Evolutionary conservation across 441 rosid species (phyloP).

Genomic region (Brassica balearica): DNA sequence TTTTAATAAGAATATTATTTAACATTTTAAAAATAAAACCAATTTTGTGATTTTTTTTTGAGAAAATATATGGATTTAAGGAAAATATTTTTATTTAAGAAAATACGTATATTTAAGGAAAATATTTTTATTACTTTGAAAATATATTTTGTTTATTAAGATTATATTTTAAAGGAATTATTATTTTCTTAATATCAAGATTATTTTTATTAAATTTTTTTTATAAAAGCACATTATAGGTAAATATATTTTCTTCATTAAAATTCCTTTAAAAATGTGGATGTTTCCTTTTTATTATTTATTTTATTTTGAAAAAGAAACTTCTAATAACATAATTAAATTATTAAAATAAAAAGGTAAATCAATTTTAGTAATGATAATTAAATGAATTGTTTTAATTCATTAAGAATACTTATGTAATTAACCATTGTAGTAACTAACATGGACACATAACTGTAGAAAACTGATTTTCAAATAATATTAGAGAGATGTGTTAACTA

Average conservation of each 20-base stretch:
- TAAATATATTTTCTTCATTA: too few relatives aligned
- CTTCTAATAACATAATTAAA: too few relatives aligned
- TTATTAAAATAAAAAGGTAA: neutral
- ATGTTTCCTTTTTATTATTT: too few relatives aligned
- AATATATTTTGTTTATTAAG: too few relatives aligned
- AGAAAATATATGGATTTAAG: neutral
- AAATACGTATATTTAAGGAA: neutral
- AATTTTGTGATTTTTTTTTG: neutral
- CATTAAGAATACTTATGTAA: too few relatives aligned
- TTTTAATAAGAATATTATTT: neutral
- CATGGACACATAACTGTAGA: too few relatives aligned
- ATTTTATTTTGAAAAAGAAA: neutral
- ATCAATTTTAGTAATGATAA: neutral
- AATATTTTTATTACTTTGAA: neutral
- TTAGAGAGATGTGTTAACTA: too few relatives aligned
- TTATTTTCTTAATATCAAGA: neutral
- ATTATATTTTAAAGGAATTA: neutral
- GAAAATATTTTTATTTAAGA: neutral
- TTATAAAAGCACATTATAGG: too few relatives aligned
- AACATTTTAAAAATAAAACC: neutral
- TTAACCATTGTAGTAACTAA: too few relatives aligned
- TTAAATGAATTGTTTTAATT: too few relatives aligned
- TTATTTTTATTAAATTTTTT: too few relatives aligned
- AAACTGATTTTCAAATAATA: too few relatives aligned
- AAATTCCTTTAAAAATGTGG: neutral